Evolutionary conservation across 2,329 filamentous ascomycete species (phyloP).

Genomic region (Curvularia lunata): DNA sequence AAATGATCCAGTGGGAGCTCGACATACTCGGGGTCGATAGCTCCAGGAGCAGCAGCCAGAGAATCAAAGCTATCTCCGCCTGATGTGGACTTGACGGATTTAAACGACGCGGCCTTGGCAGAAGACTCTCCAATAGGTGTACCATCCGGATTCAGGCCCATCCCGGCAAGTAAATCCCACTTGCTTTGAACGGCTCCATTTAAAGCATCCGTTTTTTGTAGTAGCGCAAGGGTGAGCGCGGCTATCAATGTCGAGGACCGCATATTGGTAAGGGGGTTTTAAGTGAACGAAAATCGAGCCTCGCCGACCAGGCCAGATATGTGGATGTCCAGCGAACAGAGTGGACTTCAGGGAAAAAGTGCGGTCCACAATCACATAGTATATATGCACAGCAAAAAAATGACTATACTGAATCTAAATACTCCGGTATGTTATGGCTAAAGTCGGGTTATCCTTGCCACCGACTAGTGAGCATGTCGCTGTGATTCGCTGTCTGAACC

Average conservation of each 20-base stretch:
- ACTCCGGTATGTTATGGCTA: not conserved
- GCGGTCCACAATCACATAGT: not conserved
- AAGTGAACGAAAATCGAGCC: not conserved
- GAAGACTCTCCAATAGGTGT: not conserved
- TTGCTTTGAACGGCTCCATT: conserved; percentile 3
- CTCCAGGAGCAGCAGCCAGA: not conserved
- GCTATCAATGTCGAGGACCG: conserved; percentile 27
- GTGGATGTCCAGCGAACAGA: not conserved
- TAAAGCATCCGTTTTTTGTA: conserved; percentile 31
- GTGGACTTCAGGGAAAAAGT: not conserved
- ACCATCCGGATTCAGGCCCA: conserved; percentile 1
- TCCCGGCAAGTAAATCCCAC: conserved; percentile 2
- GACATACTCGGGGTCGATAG: conserved; percentile 1
- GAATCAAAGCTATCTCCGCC: not conserved
- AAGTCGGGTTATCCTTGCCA: not conserved
- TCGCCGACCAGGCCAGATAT: not conserved
- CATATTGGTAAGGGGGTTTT: conserved; percentile 27
- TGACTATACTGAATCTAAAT: too few relatives aligned
- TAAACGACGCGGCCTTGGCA: not conserved
- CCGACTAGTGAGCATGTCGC: not conserved
- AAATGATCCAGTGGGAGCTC: conserved; percentile 31
- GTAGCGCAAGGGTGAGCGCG: conserved; percentile 34
- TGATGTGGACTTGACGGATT: conserved; percentile 2
- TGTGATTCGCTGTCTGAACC: not conserved
- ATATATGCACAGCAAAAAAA: not conserved